These are phyloP conservation scores for Suillus subalutaceus DNA, from an alignment of 768 basidiomycete genomes.

Conservation along the genomic window DNA sequence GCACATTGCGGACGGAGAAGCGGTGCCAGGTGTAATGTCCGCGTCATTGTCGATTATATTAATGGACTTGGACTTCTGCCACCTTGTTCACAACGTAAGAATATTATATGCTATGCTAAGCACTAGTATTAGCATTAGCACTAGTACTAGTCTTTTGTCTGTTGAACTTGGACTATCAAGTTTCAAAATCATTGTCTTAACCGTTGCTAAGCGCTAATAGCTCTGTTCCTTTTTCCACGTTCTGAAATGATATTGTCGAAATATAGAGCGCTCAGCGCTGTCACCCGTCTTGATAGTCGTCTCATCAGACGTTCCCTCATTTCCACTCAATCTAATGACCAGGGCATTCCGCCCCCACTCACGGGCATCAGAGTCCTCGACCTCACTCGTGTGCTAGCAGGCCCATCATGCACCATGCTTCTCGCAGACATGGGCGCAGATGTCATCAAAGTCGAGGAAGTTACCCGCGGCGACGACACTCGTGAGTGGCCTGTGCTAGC, in stretches of 20 bases:
- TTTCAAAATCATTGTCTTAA: neutral
- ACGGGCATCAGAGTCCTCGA: constrained; percentile 84
- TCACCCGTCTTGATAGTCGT: neutral
- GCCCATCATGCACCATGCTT: constrained; percentile 90
- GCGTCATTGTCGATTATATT: neutral
- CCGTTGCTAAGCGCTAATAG: neutral
- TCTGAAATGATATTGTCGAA: constrained; percentile 2
- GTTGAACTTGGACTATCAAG: neutral
- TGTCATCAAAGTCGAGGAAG: constrained; percentile 90
- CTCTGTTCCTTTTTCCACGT: neutral
- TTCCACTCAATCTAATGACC: neutral
- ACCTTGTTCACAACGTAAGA: constrained; percentile 19
- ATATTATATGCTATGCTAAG: neutral
- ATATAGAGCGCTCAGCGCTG: neutral
- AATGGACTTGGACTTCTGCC: constrained; percentile 27
- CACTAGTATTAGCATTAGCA: neutral
- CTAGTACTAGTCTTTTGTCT: constrained; percentile 16
- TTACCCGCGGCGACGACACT: constrained; percentile 85
- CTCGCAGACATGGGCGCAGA: constrained; percentile 93
- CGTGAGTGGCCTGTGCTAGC: constrained; percentile 44
- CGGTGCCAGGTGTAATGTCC: constrained; percentile 26
- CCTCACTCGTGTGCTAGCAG: constrained; percentile 88
- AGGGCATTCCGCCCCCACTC: constrained; percentile 77
- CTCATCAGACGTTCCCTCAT: constrained; percentile 1
- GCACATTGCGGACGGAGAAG: constrained; percentile 16